Evolutionary conservation across 768 basidiomycete genomes (phyloP).

Genomic region (Termitomyces sp.): DNA sequence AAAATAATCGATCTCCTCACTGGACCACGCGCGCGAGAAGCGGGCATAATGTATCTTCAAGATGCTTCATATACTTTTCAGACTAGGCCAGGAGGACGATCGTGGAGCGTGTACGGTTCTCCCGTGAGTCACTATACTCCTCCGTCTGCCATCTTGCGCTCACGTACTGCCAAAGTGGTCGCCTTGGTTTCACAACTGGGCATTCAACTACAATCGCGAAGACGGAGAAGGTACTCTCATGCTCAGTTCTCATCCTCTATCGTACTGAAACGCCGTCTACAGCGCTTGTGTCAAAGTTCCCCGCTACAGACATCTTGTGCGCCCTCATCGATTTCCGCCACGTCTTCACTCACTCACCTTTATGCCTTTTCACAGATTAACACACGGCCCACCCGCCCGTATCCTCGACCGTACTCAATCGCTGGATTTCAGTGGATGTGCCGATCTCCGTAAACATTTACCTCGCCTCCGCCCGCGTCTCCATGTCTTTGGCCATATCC

Average conservation of each 20-base stretch:
- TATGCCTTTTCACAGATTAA: not conserved
- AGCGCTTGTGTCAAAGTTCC: slow-evolving; percentile 2
- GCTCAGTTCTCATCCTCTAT: not conserved
- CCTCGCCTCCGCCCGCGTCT: slow-evolving; percentile 39
- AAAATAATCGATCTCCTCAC: slow-evolving; percentile 2
- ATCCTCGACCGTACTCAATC: slow-evolving; percentile 45
- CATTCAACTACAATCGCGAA: slow-evolving; percentile 2
- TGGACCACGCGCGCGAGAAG: not conserved
- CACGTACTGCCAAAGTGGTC: slow-evolving; percentile 1
- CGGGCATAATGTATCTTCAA: slow-evolving; percentile 5
- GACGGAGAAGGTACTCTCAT: not conserved
- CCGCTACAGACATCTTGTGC: not conserved
- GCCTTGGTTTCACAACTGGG: not conserved
- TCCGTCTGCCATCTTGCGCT: not conserved
- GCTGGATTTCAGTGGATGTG: slow-evolving; percentile 47
- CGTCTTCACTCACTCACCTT: not conserved
- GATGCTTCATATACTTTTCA: not conserved
- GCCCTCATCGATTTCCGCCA: slow-evolving; percentile 4
- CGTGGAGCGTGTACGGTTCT: slow-evolving; percentile 6
- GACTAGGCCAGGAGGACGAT: not conserved
- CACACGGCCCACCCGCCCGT: slow-evolving; percentile 9
- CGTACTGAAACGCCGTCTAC: not conserved
- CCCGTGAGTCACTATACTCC: not conserved
- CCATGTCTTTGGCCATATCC: slow-evolving; percentile 66
- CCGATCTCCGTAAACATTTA: slow-evolving; percentile 39